These are phyloP conservation scores for Cladosporium cucumerinum DNA, from an alignment of 2,329 filamentous ascomycete genomes.

Conservation along the genomic window DNA sequence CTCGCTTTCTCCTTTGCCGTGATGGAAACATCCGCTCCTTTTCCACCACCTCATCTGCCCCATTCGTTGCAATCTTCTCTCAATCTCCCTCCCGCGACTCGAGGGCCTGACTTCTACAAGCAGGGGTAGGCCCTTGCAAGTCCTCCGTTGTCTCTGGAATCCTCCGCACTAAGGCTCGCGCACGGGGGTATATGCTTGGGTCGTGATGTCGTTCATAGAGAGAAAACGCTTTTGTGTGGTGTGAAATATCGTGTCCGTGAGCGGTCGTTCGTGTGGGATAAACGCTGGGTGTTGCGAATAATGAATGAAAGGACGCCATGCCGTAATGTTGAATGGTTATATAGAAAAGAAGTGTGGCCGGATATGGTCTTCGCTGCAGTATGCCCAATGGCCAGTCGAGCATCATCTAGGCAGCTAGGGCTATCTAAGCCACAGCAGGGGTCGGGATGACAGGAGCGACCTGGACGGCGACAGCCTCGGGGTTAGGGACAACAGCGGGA, in stretches of 20 bases:
- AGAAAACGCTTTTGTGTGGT: slow-evolving; percentile 22
- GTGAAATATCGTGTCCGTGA: slow-evolving; percentile 28
- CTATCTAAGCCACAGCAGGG: slow-evolving; percentile 15
- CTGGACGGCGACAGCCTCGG: slow-evolving; percentile 14
- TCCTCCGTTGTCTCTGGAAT: slow-evolving; percentile 16
- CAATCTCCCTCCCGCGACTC: slow-evolving; percentile 14
- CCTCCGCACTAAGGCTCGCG: slow-evolving; percentile 16
- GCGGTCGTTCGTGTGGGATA: slow-evolving; percentile 24
- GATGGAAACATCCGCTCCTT: slow-evolving; percentile 9
- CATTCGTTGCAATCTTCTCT: slow-evolving; percentile 14
- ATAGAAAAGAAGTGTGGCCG: slow-evolving; percentile 16
- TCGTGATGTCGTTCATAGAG: slow-evolving; percentile 20
- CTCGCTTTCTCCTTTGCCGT: slow-evolving; percentile 13
- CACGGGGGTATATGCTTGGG: slow-evolving; percentile 19
- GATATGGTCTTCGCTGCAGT: slow-evolving; percentile 23
- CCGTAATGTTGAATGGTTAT: slow-evolving; percentile 18
- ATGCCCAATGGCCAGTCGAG: slow-evolving; percentile 11
- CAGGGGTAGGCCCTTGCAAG: slow-evolving; percentile 12
- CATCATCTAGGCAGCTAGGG: neutral
- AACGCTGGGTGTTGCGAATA: slow-evolving; percentile 14
- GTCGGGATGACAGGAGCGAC: slow-evolving; percentile 14
- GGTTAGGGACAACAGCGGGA: slow-evolving; percentile 34
- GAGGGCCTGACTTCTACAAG: slow-evolving; percentile 17
- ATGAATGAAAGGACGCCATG: slow-evolving; percentile 16
- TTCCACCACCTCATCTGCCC: slow-evolving; percentile 14